phyloP scores from a whole-genome alignment of 495 filamentous ascomycete species.

The Neurospora sp. region DNA sequence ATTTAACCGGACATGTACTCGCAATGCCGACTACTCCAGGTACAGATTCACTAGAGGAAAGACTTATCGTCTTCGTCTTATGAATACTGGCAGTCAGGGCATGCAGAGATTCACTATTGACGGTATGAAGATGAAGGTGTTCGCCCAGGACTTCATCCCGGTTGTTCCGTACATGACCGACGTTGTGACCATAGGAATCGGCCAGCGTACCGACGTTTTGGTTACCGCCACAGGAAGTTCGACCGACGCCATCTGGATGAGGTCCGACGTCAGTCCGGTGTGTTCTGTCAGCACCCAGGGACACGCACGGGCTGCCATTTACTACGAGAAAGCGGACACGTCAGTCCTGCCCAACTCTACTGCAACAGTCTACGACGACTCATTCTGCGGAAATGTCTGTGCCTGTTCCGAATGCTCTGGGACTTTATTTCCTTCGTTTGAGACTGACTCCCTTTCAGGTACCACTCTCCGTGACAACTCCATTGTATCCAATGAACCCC shows the following conservation, averaged over 20 bases:
- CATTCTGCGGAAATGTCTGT: background rate
- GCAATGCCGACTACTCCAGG: background rate
- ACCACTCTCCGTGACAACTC: background rate
- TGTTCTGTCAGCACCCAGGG: slow-evolving; percentile 12
- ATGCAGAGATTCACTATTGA: slow-evolving; percentile 3
- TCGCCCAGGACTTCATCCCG: slow-evolving; percentile 32
- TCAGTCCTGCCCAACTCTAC: background rate
- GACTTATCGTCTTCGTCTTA: background rate
- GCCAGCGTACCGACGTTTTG: slow-evolving; percentile 56
- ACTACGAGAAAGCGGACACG: background rate
- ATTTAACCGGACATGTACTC: background rate
- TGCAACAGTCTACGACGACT: background rate
- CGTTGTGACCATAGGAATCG: slow-evolving; percentile 42
- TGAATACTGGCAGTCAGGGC: background rate
- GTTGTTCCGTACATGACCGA: slow-evolving; percentile 32
- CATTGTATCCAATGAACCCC: background rate
- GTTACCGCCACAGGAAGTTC: slow-evolving; percentile 42
- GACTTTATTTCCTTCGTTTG: background rate
- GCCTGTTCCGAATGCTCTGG: background rate
- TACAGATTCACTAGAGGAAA: background rate
- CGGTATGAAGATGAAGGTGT: slow-evolving; percentile 18
- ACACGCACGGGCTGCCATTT: background rate
- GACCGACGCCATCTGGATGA: slow-evolving; percentile 43
- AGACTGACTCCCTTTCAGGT: background rate
- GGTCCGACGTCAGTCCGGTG: slow-evolving; percentile 28